These are phyloP conservation scores for Sonneratia caseolaris DNA, from an alignment of 345 rosid genomes.

Conservation along the genomic window DNA sequence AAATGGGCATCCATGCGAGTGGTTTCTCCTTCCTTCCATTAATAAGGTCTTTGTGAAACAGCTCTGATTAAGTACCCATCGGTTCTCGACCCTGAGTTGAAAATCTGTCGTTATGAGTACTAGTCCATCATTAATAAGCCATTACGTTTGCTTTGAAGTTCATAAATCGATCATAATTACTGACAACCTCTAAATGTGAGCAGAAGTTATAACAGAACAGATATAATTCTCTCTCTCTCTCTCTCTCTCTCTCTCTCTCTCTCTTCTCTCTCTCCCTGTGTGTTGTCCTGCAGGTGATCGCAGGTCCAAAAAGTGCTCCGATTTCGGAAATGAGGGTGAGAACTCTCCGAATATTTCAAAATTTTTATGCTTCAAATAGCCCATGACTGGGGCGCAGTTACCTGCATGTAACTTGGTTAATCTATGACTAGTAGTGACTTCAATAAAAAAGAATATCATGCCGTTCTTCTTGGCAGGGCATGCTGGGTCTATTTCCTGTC, in stretches of 20 bases:
- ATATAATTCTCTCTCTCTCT: not conserved
- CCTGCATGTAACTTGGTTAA: not conserved
- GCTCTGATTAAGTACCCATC: not conserved
- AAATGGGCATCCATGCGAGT: not conserved
- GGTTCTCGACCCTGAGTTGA: too few relatives aligned
- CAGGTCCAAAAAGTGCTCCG: not conserved
- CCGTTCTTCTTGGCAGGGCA: not conserved
- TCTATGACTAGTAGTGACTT: too few relatives aligned
- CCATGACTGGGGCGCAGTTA: not conserved
- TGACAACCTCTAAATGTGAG: too few relatives aligned
- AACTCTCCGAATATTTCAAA: not conserved
- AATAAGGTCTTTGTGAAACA: not conserved
- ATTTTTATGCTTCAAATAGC: not conserved
- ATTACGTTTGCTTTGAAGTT: not conserved
- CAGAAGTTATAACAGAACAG: not conserved
- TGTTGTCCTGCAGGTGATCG: not conserved
- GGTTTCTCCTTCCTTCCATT: conserved; percentile 1
- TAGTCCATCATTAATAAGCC: too few relatives aligned
- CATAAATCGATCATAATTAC: not conserved
- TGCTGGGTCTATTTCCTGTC: not conserved
- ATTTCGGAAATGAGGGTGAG: not conserved
- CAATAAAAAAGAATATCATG: not conserved
- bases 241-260: too few relatives aligned
- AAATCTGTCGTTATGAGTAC: too few relatives aligned
- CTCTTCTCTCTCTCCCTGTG: too few relatives aligned